Conservation (phyloP, 768 basidiomycete species). For the Trametes maxima region DNA sequence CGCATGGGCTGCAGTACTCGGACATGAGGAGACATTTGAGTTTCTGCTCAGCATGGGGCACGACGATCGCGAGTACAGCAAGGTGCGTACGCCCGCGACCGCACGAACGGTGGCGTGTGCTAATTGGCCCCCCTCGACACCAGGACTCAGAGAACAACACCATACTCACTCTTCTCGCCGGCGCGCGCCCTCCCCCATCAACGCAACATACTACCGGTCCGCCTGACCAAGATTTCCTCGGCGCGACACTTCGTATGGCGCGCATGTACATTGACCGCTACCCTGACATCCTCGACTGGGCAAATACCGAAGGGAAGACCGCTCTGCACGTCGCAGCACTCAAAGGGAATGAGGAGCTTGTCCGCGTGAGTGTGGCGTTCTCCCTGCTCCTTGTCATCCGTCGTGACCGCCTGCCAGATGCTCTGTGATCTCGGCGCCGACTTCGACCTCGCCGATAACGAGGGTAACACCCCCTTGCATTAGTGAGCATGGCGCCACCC, state of each 20-base stretch:
- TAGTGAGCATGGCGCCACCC: conserved; percentile 59
- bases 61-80: conserved; percentile 91
- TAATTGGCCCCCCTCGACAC: not conserved
- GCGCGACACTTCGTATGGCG: conserved; percentile 84
- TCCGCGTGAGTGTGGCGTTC: conserved; percentile 57
- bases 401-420: conserved; percentile 50
- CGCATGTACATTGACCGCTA: conserved; percentile 85
- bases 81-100: conserved; percentile 50
- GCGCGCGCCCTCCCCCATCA: conserved; percentile 58
- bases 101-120: not conserved
- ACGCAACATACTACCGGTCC: conserved; percentile 50
- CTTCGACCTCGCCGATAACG: conserved; percentile 84
- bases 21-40: conserved; percentile 92
- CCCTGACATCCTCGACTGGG: conserved; percentile 88
- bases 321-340: conserved; percentile 86
- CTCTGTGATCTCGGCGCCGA: conserved; percentile 91
- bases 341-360: conserved; percentile 89
- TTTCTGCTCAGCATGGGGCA: conserved; percentile 85
- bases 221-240: conserved; percentile 61
- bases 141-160: conserved; percentile 94
- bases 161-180: conserved; percentile 90
- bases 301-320: conserved; percentile 87
- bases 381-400: conserved; percentile 13
- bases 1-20: conserved; percentile 89
- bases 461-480: conserved; percentile 91